Base-by-base conservation (phyloP, 345 rosid species). In the Hypericum perforatum region DNA sequence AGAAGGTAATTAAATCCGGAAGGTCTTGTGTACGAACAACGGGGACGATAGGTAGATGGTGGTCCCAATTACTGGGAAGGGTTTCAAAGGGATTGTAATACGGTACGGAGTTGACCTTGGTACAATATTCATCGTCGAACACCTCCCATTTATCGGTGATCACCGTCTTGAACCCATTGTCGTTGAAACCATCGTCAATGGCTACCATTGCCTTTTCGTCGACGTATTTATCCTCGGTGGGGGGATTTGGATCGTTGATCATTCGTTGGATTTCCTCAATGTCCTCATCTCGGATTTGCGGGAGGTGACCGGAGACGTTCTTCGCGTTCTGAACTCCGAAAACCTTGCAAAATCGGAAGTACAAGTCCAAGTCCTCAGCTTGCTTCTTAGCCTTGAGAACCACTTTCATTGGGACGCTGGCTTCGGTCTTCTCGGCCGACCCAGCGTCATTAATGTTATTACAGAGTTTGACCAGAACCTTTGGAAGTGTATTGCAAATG, bases 131-230 rank as follows among this genome's bases (percentile, higher is more conserved):
- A 9, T 82, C 85, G 6, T 79, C 85, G 29, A 82, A 82, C 22
- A 76, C 65, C 59, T 71, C 86, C 86, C 90, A 82, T 65, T 79
- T 62, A 37, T 79, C 66, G 0, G 83, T 79, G 39, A 82, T 63
- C 16, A 70, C 54, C 6, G 84, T 82, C 65, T 12, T 65, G 73
- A 77, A 52, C 16, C 6, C 41, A 8, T 13, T 37, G 2, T 39
- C 4, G 10, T 76, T 46, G 57, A 58, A 39, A 45, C 71, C 11
- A 59, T 39, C 7, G 11, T 10, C 48, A 8, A 8, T 16, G 15
- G 11, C 15, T 45, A 7, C 12, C 6, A 50, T 63, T 52, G 48
- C 61, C 0, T 51, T 41, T 0, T 46, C 41, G n/a, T 40, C 29
- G 4, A 49, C 36, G 15, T 39, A 9, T 45, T 39, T 36, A 7